Percentiles rank a stretch among this genome's conserved stretches.
phyloP scores from a whole-genome alignment of 331 rosid genomes.

The Prunus yedoensis region DNA sequence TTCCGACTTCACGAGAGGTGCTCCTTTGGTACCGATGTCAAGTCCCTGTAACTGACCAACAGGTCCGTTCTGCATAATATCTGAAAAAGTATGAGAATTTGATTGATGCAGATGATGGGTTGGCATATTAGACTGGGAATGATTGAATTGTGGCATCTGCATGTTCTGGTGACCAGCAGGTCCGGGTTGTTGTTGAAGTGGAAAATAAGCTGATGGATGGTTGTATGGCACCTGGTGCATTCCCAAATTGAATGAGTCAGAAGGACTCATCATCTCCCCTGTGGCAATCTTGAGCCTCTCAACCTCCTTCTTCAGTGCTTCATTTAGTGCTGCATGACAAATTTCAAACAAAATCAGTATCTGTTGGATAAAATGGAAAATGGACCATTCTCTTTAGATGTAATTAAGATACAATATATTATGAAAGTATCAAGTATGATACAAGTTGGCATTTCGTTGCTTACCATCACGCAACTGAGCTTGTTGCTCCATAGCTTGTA shows the following conservation, averaged over 20 bases:
- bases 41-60: constrained; percentile 92
- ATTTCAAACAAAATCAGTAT: constrained; percentile 15
- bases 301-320: constrained; percentile 92
- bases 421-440: not conserved
- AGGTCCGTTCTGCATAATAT: constrained; percentile 73
- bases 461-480: constrained; percentile 95
- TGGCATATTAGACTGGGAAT: constrained; percentile 48
- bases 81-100: constrained; percentile 61
- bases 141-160: constrained; percentile 55
- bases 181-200: constrained; percentile 59
- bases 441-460: constrained; percentile 14
- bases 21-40: constrained; percentile 73
- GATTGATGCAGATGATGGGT: constrained; percentile 61
- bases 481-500: constrained; percentile 98
- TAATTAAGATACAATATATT: not conserved
- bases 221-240: constrained; percentile 71
- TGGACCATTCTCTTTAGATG: not conserved
- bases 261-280: constrained; percentile 73
- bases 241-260: constrained; percentile 80
- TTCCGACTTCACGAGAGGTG: constrained; percentile 68
- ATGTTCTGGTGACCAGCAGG: constrained; percentile 58
- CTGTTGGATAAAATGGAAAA: not conserved
- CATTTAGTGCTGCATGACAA: constrained; percentile 69
- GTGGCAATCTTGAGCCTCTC: constrained; percentile 92
- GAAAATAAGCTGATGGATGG: constrained; percentile 61